Evolutionary conservation across 495 filamentous ascomycete genomes (phyloP), one percentile per base, ranked within the genome.

Genomic region (Talaromyces stipitatus): DNA sequence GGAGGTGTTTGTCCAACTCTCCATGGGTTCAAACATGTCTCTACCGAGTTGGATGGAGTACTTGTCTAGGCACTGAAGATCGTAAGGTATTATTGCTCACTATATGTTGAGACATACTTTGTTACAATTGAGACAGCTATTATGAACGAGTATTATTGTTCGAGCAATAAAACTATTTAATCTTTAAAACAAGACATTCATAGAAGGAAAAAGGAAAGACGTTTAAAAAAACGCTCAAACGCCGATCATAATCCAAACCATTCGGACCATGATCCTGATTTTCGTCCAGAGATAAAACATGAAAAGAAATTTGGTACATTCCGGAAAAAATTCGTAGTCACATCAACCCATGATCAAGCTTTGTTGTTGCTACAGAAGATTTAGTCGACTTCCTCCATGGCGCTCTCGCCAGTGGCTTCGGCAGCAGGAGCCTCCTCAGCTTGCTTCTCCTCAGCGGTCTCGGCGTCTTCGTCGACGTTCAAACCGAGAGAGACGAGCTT

Each of bases 401-500:
- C 79, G 70, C 78, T 82, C 82, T 86, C 84, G 57, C 75, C 81
- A 28, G 81, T 71, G 53, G 75, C 79, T 63, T 78, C 81, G 46
- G 72, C 69, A 16, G 78, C 78, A 30, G 85, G 80, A 41, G 80
- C 78, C 52, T 82, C 87, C 68, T 85, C 84, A 56, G 82, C 72
- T 54, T 77, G 74, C 57, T 79, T 76, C 73, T 85, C 83, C 61
- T 83, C 85, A 47, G 70, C 75, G 55, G 86, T 84, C 72, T 91
- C 89, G 54, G 86, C 82, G 66, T 92, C 88, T 78, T 96, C 95
- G 58, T 97, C 91, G 53, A 97, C 84, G 81, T 97, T 96, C 67
- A 98, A 79, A 65, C 95, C 95, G 43, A 97, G 85, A 56, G 90
- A 90, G 43, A 98, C 92, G 51, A 98, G 90, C 85, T 95, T 95